Base-by-base conservation (phyloP, 805 yeast genomes). In the Monosporozyma siamensis region DNA sequence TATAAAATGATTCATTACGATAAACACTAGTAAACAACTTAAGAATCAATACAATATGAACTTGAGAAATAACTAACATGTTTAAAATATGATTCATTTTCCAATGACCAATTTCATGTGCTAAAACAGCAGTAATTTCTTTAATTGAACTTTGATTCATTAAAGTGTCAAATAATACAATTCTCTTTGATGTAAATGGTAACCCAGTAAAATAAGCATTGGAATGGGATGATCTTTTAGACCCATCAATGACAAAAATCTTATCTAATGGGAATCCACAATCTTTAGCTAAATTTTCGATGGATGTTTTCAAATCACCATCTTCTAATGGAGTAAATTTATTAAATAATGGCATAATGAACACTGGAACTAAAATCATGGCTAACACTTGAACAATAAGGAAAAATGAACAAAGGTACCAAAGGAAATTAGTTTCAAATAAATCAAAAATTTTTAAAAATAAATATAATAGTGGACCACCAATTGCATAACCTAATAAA, bases 71-170 rank as follows among this genome's bases (percentile, higher is more conserved):
- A 4, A 74, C 55, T 55, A 92, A 65, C 72, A 82, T 74, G 59
- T 79, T 80, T n/a, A 89, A 69, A 47, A 89, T 82, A 63, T 92
- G 99, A 45, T 82, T 79, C 61, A 83, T 72, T 54, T 82, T 80
- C 99, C 99, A 92, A 63, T 92, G 99, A 40, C 99, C 99, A 52
- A 92, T 82, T 68, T 92, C 99, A 59, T 92, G 99, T n/a, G 95
- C 97, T 50, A 90, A 71, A 1, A 92, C 95, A 41, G 97, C 97
- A 41, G 88, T 86, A 32, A 88, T 85, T 64, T 92, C 95, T 34
- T 73, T 75, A 23, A 77, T 74, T 24, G 88, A 66, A 26, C 88
- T 80, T 45, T 85, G 82, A 47, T 84, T 78, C 49, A 92, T 81
- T 66, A 92, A 74, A 8, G 97, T 92, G 55, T 92, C 99, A 59